Percentiles rank a stretch among this genome's conserved stretches.
Conservation (phyloP, 805 yeast genomes). For the Lipomyces anomalus region DNA sequence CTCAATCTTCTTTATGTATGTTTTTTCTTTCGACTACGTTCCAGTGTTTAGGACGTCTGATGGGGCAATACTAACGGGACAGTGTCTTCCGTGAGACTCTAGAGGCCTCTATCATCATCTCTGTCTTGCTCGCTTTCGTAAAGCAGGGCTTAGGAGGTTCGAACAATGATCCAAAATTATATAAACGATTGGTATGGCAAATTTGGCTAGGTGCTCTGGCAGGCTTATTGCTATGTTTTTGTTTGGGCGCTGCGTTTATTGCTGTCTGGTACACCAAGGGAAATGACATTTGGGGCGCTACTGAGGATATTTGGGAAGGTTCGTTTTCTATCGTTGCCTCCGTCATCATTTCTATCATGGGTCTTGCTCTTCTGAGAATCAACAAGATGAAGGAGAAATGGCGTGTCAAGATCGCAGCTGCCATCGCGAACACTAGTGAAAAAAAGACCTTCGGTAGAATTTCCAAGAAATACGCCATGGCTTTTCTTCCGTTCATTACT, state of each 20-base stretch:
- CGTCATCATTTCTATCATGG: slow-evolving; percentile 84
- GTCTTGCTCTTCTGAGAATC: slow-evolving; percentile 91
- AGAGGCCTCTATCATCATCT: slow-evolving; percentile 87
- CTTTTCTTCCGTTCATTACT: slow-evolving; percentile 82
- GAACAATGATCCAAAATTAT: slow-evolving; percentile 36
- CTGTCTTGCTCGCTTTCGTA: slow-evolving; percentile 85
- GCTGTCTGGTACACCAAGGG: slow-evolving; percentile 83
- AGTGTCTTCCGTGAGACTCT: slow-evolving; percentile 82
- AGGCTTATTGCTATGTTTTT: slow-evolving; percentile 75
- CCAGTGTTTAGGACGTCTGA: no score
- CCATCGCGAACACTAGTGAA: slow-evolving; percentile 42
- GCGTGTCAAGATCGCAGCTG: slow-evolving; percentile 89
- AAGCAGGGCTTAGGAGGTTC: slow-evolving; percentile 73
- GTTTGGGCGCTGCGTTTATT: slow-evolving; percentile 87
- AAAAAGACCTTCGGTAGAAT: slow-evolving; percentile 43
- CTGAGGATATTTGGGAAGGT: slow-evolving; percentile 98
- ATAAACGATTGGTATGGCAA: slow-evolving; percentile 62
- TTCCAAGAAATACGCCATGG: slow-evolving; percentile 77
- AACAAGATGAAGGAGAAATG: slow-evolving; percentile 96
- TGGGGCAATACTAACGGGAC: neutral
- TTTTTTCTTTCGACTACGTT: no score
- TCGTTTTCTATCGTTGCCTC: slow-evolving; percentile 86
- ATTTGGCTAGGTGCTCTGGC: slow-evolving; percentile 77
- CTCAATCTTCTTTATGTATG: slow-evolving; percentile 27
- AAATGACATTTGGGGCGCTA: slow-evolving; percentile 73